Evolutionary conservation across 495 filamentous ascomycete species (phyloP).

Genomic region (Aspergillus sclerotiicarbonarius): DNA sequence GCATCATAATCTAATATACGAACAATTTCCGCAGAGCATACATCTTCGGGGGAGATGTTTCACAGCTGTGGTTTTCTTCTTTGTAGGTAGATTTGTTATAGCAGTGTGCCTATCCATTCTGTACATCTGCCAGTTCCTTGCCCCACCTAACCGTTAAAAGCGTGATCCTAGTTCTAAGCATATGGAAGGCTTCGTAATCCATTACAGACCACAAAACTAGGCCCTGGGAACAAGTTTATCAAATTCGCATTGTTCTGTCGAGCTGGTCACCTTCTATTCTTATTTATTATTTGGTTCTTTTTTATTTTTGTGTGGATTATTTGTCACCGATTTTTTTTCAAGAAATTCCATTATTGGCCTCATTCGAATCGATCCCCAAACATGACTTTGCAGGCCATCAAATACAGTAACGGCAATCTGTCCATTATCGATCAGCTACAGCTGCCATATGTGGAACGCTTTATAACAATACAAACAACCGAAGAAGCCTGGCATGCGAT

Average conservation of each 20-base stretch:
- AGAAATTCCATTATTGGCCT: background rate
- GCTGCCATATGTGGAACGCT: conserved; percentile 82
- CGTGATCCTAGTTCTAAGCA: background rate
- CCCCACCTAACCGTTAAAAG: background rate
- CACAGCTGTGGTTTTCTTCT: too few species aligned
- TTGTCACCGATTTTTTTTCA: background rate
- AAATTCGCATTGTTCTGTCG: too few species aligned
- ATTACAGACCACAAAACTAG: background rate
- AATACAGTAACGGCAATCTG: conserved; percentile 72
- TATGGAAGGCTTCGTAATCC: too few species aligned
- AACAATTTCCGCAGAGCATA: too few species aligned
- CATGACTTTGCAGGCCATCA: conserved; percentile 83
- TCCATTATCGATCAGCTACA: conserved; percentile 86
- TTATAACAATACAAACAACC: conserved; percentile 67
- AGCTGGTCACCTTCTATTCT: too few species aligned
- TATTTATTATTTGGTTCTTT: too few species aligned
- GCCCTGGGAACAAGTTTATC: background rate
- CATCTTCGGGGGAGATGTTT: too few species aligned
- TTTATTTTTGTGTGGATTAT: too few species aligned
- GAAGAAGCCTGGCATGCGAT: conserved; percentile 92
- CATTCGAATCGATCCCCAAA: conserved; percentile 1
- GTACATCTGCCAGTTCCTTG: background rate
- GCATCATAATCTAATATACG: too few species aligned
- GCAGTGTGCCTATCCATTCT: background rate
- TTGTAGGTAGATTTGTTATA: too few species aligned